Evolutionary conservation across 2,329 filamentous ascomycete genomes (phyloP), one percentile per base, ranked within the genome.

Genomic region (Metarhizium sp.): DNA sequence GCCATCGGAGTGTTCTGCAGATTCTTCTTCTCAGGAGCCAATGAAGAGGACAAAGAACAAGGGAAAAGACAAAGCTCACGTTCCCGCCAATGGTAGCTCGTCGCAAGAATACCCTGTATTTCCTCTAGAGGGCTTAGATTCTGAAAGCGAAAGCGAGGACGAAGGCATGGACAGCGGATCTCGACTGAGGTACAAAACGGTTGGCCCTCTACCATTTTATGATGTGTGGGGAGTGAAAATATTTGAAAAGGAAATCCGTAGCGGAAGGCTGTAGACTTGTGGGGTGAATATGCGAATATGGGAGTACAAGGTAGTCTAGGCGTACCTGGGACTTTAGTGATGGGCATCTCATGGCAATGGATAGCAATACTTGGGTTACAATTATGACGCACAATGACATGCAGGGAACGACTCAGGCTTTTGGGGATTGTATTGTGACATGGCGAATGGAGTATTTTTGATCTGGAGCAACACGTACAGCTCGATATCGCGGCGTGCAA

Each of bases 161-260:
- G 64, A 67, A 51, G 63, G 53, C 10, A 60, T 61, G 36, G 67
- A 67, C 54, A 63, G 59, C 47, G 69, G 66, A 30, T 66, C 63
- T 47, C 63, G 67, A 43, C 65, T 72, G 51, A 64, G 68, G 16
- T 69, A 68, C 54, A 71, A 66, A 62, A 71, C 69, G 1, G 62
- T 70, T 42, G 69, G 69, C 2, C 68, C 68, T 16, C 55, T 72
- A 43, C 70, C 68, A 45, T 72, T 71, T 57, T 71, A 71, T 50
- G 70, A 73, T 38, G 70, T 71, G 10, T 71, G 70, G 70, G 79
- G 73, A 0, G 73, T 83, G 40, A 73, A 72, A 58, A 83, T 85
- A 51, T 85, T 84, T 59, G 74, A 79, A 61, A 83, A 82, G 66
- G 79, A 83, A 62, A 67, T 84, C 51, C 70, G 76, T 8, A 53